phyloP scores from a whole-genome alignment of 179 eudicot genomes.

The Amaranthus tricolor region DNA sequence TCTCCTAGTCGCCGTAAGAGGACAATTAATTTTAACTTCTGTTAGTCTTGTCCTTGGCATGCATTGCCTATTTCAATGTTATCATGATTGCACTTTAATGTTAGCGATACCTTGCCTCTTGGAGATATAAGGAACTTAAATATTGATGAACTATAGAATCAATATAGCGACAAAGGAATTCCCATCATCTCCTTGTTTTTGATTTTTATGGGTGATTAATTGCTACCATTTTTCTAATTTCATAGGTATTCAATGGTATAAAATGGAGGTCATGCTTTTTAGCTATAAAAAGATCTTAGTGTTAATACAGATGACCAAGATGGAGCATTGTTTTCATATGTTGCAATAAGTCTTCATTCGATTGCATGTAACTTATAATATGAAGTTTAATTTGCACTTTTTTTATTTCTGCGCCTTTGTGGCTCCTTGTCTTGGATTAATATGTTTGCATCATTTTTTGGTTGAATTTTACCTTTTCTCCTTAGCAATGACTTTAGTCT shows the following conservation, averaged over 20 bases:
- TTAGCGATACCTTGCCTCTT: not conserved
- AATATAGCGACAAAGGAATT: not conserved
- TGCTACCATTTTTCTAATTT: not conserved
- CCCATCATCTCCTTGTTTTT: not conserved
- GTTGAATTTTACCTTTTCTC: too few relatives aligned
- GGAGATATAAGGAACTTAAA: not conserved
- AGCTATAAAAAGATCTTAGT: too few relatives aligned
- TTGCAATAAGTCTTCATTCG: too few relatives aligned
- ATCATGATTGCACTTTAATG: not conserved
- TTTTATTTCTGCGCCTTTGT: too few relatives aligned
- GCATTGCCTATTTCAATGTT: not conserved
- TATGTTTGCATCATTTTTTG: too few relatives aligned
- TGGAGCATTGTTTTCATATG: too few relatives aligned
- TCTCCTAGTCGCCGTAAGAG: not conserved
- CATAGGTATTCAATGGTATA: not conserved
- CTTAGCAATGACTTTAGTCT: too few relatives aligned
- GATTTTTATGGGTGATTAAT: not conserved
- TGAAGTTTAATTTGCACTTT: not conserved
- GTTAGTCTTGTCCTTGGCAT: not conserved
- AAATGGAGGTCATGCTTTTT: not conserved
- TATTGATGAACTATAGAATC: not conserved
- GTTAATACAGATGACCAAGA: too few relatives aligned
- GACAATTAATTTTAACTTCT: not conserved
- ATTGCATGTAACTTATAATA: not conserved
- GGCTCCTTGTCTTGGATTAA: too few relatives aligned